Evolutionary conservation across 257 asterid species (phyloP).

Genomic region (Ajuga chamaepitys): DNA sequence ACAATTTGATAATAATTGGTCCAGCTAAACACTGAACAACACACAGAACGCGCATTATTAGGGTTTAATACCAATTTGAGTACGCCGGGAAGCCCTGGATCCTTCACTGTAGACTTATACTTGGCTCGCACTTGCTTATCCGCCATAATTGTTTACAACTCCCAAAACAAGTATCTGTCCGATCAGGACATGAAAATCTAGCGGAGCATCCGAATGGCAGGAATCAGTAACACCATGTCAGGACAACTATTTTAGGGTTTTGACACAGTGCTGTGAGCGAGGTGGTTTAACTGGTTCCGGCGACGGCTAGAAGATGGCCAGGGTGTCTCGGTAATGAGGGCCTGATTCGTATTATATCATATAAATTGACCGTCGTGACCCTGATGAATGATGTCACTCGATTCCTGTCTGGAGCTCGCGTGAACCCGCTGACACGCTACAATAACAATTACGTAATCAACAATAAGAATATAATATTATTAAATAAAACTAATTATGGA

Average conservation of each 20-base stretch:
- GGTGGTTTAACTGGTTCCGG: too few relatives aligned
- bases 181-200: neutral
- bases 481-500: too few relatives aligned
- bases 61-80: conserved; percentile 55
- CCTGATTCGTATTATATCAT: too few relatives aligned
- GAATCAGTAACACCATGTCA: neutral
- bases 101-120: conserved; percentile 67
- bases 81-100: conserved; percentile 70
- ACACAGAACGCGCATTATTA: neutral
- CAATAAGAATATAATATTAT: too few relatives aligned
- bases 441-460: too few relatives aligned
- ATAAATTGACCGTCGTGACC: too few relatives aligned
- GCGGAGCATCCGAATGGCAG: neutral
- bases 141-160: conserved; percentile 33
- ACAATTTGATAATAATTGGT: neutral
- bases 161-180: neutral
- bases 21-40: conserved; percentile 7
- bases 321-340: too few relatives aligned
- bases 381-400: too few relatives aligned
- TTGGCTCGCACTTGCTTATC: conserved; percentile 71
- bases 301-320: too few relatives aligned
- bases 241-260: conserved; percentile 30
- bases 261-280: too few relatives aligned
- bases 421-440: too few relatives aligned
- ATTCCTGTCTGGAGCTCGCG: too few relatives aligned